Evolutionary conservation across 169 alveolate species (phyloP).

Genomic region (Cryptosporidium meleagridis): DNA sequence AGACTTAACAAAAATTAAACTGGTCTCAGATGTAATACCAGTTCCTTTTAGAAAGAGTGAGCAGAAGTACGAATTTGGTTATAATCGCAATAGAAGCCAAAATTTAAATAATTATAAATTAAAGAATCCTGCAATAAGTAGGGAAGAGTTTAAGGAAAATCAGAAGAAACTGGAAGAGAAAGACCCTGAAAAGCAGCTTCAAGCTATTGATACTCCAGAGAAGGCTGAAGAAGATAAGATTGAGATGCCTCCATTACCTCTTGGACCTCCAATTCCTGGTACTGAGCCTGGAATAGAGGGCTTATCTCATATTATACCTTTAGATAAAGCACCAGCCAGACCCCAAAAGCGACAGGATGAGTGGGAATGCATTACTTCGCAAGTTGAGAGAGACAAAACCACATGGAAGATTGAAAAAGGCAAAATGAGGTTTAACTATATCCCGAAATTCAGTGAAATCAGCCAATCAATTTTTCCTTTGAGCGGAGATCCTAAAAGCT

Average conservation of each 20-base stretch:
- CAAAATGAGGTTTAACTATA: conserved; percentile 45
- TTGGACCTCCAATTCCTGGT: conserved; percentile 67
- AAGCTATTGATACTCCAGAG: neutral
- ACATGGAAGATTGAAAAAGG: conserved; percentile 63
- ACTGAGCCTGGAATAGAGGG: conserved; percentile 64
- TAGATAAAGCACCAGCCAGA: conserved; percentile 1
- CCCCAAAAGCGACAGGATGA: conserved; percentile 73
- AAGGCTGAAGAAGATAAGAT: neutral
- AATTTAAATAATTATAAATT: neutral
- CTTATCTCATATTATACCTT: conserved; percentile 1
- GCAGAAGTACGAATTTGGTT: conserved; percentile 22
- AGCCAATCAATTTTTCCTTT: conserved; percentile 10
- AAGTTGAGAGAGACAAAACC: conserved; percentile 48
- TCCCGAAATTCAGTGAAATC: conserved; percentile 51
- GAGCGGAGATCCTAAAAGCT: conserved; percentile 69
- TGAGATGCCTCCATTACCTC: conserved; percentile 16
- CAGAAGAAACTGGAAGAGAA: neutral
- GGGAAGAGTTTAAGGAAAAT: neutral
- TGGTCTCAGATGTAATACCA: neutral
- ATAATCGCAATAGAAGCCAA: neutral
- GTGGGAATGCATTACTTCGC: conserved; percentile 66
- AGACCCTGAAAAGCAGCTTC: neutral
- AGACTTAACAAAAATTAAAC: neutral
- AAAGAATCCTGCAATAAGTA: conserved; percentile 1
- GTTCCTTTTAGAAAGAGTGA: conserved; percentile 8